Evolutionary conservation across 768 basidiomycete genomes (phyloP).

Genomic region (Nevesoporus exiguus): DNA sequence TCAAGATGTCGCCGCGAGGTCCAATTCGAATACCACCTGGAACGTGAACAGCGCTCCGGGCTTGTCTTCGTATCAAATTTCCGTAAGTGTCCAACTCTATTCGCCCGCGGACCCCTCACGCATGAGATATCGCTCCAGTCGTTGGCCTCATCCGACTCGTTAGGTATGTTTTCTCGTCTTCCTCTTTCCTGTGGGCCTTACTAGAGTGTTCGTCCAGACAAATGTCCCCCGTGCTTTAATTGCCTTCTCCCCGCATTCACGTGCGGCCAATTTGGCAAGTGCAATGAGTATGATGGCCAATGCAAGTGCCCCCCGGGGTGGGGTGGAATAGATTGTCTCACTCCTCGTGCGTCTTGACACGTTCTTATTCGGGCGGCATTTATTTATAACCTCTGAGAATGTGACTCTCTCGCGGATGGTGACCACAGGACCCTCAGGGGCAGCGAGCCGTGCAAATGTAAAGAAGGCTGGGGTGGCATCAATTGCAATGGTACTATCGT

Average conservation of each 20-base stretch:
- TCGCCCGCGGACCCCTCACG: slow-evolving; percentile 12
- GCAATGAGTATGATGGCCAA: slow-evolving; percentile 90
- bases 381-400: slow-evolving; percentile 50
- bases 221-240: slow-evolving; percentile 93
- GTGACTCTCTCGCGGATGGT: slow-evolving; percentile 91
- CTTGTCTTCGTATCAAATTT: slow-evolving; percentile 23
- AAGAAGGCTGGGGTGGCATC: slow-evolving; percentile 92
- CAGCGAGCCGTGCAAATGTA: slow-evolving; percentile 79
- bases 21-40: slow-evolving; percentile 19
- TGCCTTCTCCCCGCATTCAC: slow-evolving; percentile 88
- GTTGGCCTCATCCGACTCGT: slow-evolving; percentile 15
- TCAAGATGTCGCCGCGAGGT: slow-evolving; percentile 1
- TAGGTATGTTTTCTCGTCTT: slow-evolving; percentile 10
- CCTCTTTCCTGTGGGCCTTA: neutral
- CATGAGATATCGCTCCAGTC: slow-evolving; percentile 9
- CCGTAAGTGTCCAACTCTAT: slow-evolving; percentile 18
- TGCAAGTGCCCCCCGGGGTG: slow-evolving; percentile 98
- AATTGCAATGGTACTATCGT: slow-evolving; percentile 86
- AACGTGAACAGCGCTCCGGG: slow-evolving; percentile 7
- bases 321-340: slow-evolving; percentile 93
- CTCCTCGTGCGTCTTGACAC: slow-evolving; percentile 65
- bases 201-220: slow-evolving; percentile 32
- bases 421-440: slow-evolving; percentile 78
- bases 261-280: slow-evolving; percentile 90
- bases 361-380: slow-evolving; percentile 1